phyloP scores from a whole-genome alignment of 352 stramenopile species.

The Phytophthora agathidicida region DNA sequence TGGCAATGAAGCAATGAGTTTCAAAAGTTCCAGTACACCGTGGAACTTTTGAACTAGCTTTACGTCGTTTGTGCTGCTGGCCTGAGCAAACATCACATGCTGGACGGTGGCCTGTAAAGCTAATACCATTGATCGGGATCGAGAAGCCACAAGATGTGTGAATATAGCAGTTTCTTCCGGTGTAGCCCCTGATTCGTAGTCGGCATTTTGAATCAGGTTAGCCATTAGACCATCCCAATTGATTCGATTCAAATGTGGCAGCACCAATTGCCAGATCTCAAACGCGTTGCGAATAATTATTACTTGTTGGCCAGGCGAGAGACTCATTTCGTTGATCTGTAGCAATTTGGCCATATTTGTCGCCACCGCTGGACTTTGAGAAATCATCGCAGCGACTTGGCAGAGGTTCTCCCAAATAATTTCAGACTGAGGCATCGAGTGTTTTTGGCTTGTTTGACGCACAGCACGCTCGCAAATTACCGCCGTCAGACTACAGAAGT shows the following conservation, averaged over 20 bases:
- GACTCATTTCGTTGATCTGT: constrained; percentile 24
- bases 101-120: constrained; percentile 47
- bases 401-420: constrained; percentile 82
- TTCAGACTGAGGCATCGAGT: constrained; percentile 28
- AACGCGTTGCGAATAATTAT: constrained; percentile 58
- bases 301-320: constrained; percentile 45
- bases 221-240: constrained; percentile 62
- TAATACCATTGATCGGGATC: constrained; percentile 43
- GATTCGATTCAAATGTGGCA: constrained; percentile 60
- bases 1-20: constrained; percentile 32
- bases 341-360: constrained; percentile 20
- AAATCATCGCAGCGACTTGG: constrained; percentile 72
- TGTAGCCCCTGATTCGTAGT: constrained; percentile 48
- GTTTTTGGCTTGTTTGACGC: constrained; percentile 29
- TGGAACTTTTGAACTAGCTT: constrained; percentile 33
- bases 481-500: constrained; percentile 48
- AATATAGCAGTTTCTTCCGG: constrained; percentile 71
- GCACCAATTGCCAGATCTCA: constrained; percentile 64
- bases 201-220: constrained; percentile 53
- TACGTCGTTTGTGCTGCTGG: constrained; percentile 27
- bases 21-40: constrained; percentile 35
- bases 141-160: constrained; percentile 51
- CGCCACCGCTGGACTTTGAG: constrained; percentile 39
- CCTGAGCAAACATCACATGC: constrained; percentile 39
- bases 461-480: constrained; percentile 53